Evolutionary conservation across 23 red algal species (phyloP).

Genomic region (Cyanidiococcus yangmingshanensis): DNA sequence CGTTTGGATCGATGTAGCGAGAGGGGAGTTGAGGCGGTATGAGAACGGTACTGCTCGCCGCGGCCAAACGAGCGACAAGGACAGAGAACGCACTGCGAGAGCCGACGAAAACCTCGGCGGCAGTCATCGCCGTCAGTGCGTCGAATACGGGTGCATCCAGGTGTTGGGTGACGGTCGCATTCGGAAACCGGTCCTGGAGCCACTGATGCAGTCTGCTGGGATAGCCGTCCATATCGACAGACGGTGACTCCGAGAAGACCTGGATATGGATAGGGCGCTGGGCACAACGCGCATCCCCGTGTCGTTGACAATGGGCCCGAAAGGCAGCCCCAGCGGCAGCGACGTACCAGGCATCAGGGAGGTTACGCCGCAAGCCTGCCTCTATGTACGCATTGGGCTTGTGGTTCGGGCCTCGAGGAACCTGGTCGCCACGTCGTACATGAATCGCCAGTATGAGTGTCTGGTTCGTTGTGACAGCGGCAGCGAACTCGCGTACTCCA

Average conservation of each 20-base stretch:
- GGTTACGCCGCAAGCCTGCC: conserved; percentile 11
- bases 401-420: background rate
- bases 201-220: background rate
- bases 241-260: background rate
- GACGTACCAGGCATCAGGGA: conserved; percentile 12
- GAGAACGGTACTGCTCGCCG: background rate
- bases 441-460: background rate
- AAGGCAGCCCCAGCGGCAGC: background rate
- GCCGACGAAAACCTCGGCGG: background rate
- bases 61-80: background rate
- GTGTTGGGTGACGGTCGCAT: background rate
- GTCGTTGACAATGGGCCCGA: background rate
- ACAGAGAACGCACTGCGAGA: conserved; percentile 8
- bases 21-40: background rate
- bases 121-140: background rate
- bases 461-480: too few relatives aligned
- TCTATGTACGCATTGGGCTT: background rate
- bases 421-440: conserved; percentile 10
- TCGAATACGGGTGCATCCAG: background rate
- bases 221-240: conserved; percentile 1
- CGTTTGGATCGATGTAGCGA: background rate
- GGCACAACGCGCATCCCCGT: background rate
- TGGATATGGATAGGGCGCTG: background rate
- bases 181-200: background rate
- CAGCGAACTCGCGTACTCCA: background rate